Percentiles rank a stretch among this genome's conserved stretches.
Conservation (phyloP, 495 filamentous ascomycete genomes). For the Ramalina intermedia region DNA sequence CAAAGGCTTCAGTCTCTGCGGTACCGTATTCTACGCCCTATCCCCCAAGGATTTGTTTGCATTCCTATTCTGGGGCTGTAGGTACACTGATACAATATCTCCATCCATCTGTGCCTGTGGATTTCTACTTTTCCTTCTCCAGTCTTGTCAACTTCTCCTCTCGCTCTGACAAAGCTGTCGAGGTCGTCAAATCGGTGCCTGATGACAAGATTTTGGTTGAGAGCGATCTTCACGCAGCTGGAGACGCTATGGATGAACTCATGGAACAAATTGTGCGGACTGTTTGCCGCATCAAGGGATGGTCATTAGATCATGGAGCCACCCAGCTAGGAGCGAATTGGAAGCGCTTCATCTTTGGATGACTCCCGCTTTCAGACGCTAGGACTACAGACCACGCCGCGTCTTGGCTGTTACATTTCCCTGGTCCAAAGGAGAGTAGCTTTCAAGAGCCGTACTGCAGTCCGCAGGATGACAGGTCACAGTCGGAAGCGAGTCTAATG, state of each 20-base stretch:
- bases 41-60: conserved; percentile 83
- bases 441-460: too few species aligned
- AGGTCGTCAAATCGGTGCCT: conserved; percentile 61
- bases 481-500: too few species aligned
- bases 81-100: conserved; percentile 68
- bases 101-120: conserved; percentile 54
- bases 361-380: too few species aligned
- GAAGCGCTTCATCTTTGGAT: conserved; percentile 62
- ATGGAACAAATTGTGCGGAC: conserved; percentile 59
- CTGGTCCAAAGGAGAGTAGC: too few species aligned
- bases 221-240: conserved; percentile 81
- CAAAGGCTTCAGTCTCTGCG: conserved; percentile 7
- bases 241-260: conserved; percentile 61
- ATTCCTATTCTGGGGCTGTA: conserved; percentile 77
- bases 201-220: conserved; percentile 71
- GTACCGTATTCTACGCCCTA: conserved; percentile 40
- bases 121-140: conserved; percentile 83
- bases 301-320: conserved; percentile 60
- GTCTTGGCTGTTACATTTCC: too few species aligned
- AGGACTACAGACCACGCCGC: too few species aligned
- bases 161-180: conserved; percentile 34
- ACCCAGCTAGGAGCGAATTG: conserved; percentile 61
- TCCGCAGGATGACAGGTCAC: too few species aligned
- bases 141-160: conserved; percentile 64
- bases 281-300: conserved; percentile 65